Evolutionary conservation across 148 eudicot species (phyloP), one percentile per base, ranked within the genome.

Genomic region (Vaccinium darrowii): DNA sequence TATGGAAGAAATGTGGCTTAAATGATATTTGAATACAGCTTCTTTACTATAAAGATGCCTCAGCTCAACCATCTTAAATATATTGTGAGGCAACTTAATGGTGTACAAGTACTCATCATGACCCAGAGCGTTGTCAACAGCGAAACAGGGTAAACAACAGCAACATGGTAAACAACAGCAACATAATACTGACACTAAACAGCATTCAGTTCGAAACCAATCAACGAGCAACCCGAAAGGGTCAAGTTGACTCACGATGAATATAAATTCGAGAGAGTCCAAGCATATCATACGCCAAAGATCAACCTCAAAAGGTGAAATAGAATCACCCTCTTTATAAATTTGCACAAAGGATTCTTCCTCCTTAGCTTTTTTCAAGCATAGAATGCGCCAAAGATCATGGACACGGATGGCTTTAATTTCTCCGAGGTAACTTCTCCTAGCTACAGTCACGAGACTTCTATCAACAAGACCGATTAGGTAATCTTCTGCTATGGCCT

Each of bases 351-450:
- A 76, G 56, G 90, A 81, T 39, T 92, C 88, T n/a, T 89, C 87
- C 74, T 87, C 87, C 14, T 51, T 53, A 8, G 88, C 88, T 78
- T 85, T 25, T 58, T 58, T 56, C 53, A 85, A 85, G 84, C 94
- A 92, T 15, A 92, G 85, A 33, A 88, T 91, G 49, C 84, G 92
- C 27, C 90, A 47, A 58, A 85, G 65, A 58, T 92, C 92, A 83
- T 92, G 92, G 21, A 92, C 54, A 11, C 91, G 85, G 47, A 91
- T 89, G 0, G 89, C 81, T 84, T 89, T 92, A 19, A 92, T 81
- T 67, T 87, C 78, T 10, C 91, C 91, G 50, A 82, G 83, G 12
- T 81, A 30, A 36, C 63, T 84, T n/a, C 76, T 77, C 23, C 73
- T 79, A 0, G 62, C 88, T 2, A 86, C 92, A 65, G 88, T 78